These are phyloP conservation scores for Penicillium sp. DNA, from an alignment of 2,329 filamentous ascomycete genomes.

Conservation along the genomic window DNA sequence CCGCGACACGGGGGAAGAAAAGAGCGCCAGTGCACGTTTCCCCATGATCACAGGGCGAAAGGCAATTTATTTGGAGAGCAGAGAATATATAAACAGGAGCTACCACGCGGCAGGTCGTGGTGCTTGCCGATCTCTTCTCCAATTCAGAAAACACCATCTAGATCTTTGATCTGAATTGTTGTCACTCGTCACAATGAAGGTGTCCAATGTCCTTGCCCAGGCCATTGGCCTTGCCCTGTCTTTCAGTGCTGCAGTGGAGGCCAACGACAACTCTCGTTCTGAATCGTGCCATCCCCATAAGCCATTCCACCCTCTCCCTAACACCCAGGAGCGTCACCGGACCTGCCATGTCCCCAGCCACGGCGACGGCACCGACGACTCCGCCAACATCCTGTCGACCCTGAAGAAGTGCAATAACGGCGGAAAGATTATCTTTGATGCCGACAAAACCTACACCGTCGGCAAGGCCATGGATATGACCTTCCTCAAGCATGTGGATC, in stretches of 20 bases:
- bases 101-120: background rate
- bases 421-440: slow-evolving; percentile 62
- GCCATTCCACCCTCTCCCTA: slow-evolving; percentile 34
- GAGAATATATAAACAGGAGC: slow-evolving; percentile 2
- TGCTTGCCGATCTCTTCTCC: background rate
- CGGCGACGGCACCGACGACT: slow-evolving; percentile 49
- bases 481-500: slow-evolving; percentile 64
- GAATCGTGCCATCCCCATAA: slow-evolving; percentile 31
- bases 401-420: slow-evolving; percentile 64
- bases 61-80: background rate
- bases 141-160: background rate
- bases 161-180: background rate
- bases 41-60: background rate
- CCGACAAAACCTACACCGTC: slow-evolving; percentile 60
- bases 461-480: slow-evolving; percentile 67
- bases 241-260: slow-evolving; percentile 21
- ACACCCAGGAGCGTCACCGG: slow-evolving; percentile 26
- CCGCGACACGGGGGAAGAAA: background rate
- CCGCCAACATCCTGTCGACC: slow-evolving; percentile 55
- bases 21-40: slow-evolving; percentile 7
- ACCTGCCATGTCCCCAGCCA: slow-evolving; percentile 34
- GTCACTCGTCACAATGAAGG: slow-evolving; percentile 26
- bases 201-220: slow-evolving; percentile 26
- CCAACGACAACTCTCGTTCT: slow-evolving; percentile 20
- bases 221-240: slow-evolving; percentile 25